Percentiles rank a stretch among this genome's conserved stretches.
phyloP scores from a whole-genome alignment of 1,284 basidiomycete genomes.

The Farysia itapuensis region DNA sequence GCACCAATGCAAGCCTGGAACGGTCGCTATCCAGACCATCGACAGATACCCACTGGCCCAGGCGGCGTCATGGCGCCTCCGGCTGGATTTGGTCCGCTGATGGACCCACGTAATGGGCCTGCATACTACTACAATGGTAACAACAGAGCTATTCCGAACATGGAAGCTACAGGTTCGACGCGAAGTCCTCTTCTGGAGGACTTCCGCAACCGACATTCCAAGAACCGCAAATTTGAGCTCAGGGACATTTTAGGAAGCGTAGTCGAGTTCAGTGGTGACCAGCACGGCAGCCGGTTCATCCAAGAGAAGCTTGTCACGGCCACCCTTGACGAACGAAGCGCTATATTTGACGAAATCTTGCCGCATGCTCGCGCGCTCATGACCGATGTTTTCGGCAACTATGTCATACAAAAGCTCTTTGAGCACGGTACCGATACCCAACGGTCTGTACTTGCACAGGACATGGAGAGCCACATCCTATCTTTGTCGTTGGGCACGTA shows the following conservation, averaged over 20 bases:
- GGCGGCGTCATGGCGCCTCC: slow-evolving; percentile 29
- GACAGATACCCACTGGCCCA: slow-evolving; percentile 29
- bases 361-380: slow-evolving; percentile 79
- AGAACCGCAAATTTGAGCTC: slow-evolving; percentile 47
- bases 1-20: slow-evolving; percentile 26
- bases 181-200: slow-evolving; percentile 45
- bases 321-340: slow-evolving; percentile 67
- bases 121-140: slow-evolving; percentile 3
- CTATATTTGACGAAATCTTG: slow-evolving; percentile 87
- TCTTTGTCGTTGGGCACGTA: slow-evolving; percentile 88
- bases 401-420: slow-evolving; percentile 89
- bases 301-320: slow-evolving; percentile 62
- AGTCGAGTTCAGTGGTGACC: slow-evolving; percentile 90
- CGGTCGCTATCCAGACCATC: slow-evolving; percentile 30
- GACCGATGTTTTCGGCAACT: slow-evolving; percentile 96
- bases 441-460: slow-evolving; percentile 70
- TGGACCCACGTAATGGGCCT: slow-evolving; percentile 15
- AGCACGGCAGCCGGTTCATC: slow-evolving; percentile 74
- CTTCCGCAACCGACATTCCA: slow-evolving; percentile 38
- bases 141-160: not conserved
- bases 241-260: slow-evolving; percentile 84
- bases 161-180: slow-evolving; percentile 1
- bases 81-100: slow-evolving; percentile 9
- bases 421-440: slow-evolving; percentile 75
- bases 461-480: slow-evolving; percentile 79